These are phyloP conservation scores for Pugionium cornutum DNA, from an alignment of 345 rosid species.

Conservation along the genomic window DNA sequence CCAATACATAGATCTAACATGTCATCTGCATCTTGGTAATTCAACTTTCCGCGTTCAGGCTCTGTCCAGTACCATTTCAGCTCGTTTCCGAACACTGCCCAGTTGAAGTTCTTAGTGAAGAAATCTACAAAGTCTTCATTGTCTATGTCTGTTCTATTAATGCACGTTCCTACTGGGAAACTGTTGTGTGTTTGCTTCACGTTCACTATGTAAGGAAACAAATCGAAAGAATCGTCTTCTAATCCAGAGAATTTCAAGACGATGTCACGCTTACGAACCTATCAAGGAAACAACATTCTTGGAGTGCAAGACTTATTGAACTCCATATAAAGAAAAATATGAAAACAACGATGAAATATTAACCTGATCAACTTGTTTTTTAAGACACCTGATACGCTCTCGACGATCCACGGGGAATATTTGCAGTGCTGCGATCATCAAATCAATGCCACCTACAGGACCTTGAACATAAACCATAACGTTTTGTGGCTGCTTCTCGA, in stretches of 20 bases:
- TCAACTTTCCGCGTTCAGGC: conserved; percentile 66
- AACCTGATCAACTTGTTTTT: conserved; percentile 68
- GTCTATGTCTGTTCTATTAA: conserved; percentile 71
- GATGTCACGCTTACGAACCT: conserved; percentile 83
- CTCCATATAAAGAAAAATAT: background rate
- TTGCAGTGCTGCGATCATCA: conserved; percentile 72
- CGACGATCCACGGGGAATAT: conserved; percentile 74
- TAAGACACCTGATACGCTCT: conserved; percentile 62
- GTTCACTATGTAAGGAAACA: conserved; percentile 51
- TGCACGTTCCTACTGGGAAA: conserved; percentile 84
- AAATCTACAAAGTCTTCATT: conserved; percentile 76
- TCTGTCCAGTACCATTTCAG: conserved; percentile 95
- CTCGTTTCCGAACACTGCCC: conserved; percentile 94
- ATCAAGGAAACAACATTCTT: conserved; percentile 35
- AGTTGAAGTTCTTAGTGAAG: conserved; percentile 70
- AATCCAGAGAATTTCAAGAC: conserved; percentile 59
- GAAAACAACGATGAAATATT: background rate
- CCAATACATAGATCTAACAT: conserved; percentile 66
- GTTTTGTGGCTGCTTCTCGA: conserved; percentile 77
- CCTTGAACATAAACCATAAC: conserved; percentile 87
- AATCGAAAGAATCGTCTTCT: conserved; percentile 30
- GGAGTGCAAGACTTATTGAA: background rate
- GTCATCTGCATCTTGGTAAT: conserved; percentile 84
- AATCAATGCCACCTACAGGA: conserved; percentile 68
- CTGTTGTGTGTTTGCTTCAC: conserved; percentile 71